Percentiles rank a stretch among this genome's conserved stretches.
These are phyloP conservation scores for Paxillus involutus DNA, from an alignment of 768 basidiomycete genomes.

Conservation along the genomic window DNA sequence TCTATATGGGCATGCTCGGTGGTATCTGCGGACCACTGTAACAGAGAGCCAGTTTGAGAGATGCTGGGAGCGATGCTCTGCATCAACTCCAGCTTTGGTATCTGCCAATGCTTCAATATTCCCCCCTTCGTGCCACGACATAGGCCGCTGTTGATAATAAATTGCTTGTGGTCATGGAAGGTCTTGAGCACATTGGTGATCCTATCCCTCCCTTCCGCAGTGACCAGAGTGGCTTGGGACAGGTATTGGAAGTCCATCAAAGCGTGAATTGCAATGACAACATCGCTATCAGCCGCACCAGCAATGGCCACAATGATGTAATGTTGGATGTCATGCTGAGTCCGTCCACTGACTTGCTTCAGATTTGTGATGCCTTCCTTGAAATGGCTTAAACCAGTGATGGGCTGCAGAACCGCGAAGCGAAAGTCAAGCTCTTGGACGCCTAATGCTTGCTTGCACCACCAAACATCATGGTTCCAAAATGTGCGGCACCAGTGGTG, in stretches of 20 bases:
- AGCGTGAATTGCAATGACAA: conserved; percentile 34
- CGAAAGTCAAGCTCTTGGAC: conserved; percentile 26
- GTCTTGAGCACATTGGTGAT: neutral
- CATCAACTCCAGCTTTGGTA: conserved; percentile 41
- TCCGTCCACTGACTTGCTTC: conserved; percentile 29
- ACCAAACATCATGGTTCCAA: conserved; percentile 24
- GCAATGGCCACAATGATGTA: conserved; percentile 34
- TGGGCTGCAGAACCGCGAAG: too few relatives aligned
- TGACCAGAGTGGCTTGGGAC: neutral
- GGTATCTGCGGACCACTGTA: conserved; percentile 36
- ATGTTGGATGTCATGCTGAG: conserved; percentile 26
- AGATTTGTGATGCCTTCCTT: conserved; percentile 27
- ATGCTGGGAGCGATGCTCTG: conserved; percentile 34
- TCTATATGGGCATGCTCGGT: conserved; percentile 35
- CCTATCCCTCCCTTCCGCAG: conserved; percentile 5
- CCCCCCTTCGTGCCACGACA: conserved; percentile 18
- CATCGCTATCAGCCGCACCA: conserved; percentile 18
- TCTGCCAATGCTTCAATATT: conserved; percentile 35
- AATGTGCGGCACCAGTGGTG: conserved; percentile 38
- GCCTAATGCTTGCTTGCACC: conserved; percentile 18
- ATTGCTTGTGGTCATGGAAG: conserved; percentile 35
- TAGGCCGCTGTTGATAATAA: conserved; percentile 29
- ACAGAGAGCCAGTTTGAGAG: conserved; percentile 23
- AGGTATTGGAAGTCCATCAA: too few relatives aligned
- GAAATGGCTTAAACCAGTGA: too few relatives aligned